Percentiles rank a stretch among this genome's conserved stretches.
Evolutionary conservation across 1,284 basidiomycete genomes (phyloP).

Genomic region (Naganishia liquefaciens): DNA sequence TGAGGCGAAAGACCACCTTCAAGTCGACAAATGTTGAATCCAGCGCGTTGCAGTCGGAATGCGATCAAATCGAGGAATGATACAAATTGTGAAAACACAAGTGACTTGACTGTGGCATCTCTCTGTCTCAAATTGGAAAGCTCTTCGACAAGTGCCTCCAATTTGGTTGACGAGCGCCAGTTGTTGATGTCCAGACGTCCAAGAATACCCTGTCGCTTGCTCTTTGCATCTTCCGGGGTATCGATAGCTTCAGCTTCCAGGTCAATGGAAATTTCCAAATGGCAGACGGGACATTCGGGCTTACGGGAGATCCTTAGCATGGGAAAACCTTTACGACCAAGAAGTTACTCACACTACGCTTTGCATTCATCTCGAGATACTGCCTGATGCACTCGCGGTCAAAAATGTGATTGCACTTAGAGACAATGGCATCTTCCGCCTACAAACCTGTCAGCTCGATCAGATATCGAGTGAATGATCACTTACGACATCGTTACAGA

Average conservation of each 20-base stretch:
- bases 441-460: conserved; percentile 24
- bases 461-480: not conserved
- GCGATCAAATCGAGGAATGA: conserved; percentile 46
- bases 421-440: conserved; percentile 91
- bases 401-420: conserved; percentile 67
- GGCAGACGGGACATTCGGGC: conserved; percentile 95
- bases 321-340: not conserved
- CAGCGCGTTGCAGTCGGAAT: conserved; percentile 78
- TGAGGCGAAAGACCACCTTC: conserved; percentile 98
- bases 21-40: conserved; percentile 85
- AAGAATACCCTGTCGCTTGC: conserved; percentile 84
- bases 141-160: conserved; percentile 95
- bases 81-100: conserved; percentile 66
- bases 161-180: conserved; percentile 95
- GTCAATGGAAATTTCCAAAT: conserved; percentile 89
- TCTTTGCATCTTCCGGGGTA: conserved; percentile 66
- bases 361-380: conserved; percentile 78
- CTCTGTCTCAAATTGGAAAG: conserved; percentile 77
- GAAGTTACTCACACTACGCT: conserved; percentile 62
- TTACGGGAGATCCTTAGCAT: conserved; percentile 42
- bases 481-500: conserved; percentile 87
- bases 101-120: conserved; percentile 90
- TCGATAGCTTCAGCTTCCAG: conserved; percentile 90
- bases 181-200: conserved; percentile 72
- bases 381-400: conserved; percentile 95